Base-by-base conservation (phyloP, 352 stramenopile species). In the Phytophthora pinifolia region DNA sequence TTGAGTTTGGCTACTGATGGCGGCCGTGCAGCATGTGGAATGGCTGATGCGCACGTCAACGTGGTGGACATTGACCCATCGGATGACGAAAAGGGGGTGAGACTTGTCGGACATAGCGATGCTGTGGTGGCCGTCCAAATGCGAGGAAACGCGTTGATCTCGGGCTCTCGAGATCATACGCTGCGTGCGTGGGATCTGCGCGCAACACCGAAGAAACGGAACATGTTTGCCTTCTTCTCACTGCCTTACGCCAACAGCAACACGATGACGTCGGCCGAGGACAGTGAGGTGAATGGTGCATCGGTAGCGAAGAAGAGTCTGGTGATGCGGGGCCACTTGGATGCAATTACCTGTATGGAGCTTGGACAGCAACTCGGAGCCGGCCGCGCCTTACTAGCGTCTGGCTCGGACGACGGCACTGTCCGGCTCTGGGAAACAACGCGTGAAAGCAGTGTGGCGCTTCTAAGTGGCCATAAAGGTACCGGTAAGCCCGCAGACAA, bases 381-480 rank as follows among this genome's bases (percentile, higher is more conserved):
- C 1, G 70, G 74, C 33, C 81, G 79, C 14, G 66, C 70, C 44
- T 61, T 89, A 20, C 67, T 92, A 6, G 79, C 66, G 6, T 91
- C 83, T 9, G 81, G 83, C 8, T 89, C 83, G 0, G 65, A 81
- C 27, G 81, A 92, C 37, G 72, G 72, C 37, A 86, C 79, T 0
- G 83, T 89, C 42, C 79, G 84, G 13, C 54, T 94, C 22, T 94
- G 84, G 81, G 82, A 92, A 39, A 85, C 78, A 1, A 80, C 67
- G 18, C 76, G 79, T 30, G 81, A 91, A 25, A 71, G 36, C 27
- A 86, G 74, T 27, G 67, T 86, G 10, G 71, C 72, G 1, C 44
- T 90, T 7, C 44, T 94, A 39, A 72, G 78, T 34, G 61, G 61
- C 4, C 69, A 70, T 51, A 73, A 68, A 17, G 17, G 35, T 13